These are phyloP conservation scores for Coemansia sp. DNA, from an alignment of 192 early-diverging fungal species.

Conservation along the genomic window DNA sequence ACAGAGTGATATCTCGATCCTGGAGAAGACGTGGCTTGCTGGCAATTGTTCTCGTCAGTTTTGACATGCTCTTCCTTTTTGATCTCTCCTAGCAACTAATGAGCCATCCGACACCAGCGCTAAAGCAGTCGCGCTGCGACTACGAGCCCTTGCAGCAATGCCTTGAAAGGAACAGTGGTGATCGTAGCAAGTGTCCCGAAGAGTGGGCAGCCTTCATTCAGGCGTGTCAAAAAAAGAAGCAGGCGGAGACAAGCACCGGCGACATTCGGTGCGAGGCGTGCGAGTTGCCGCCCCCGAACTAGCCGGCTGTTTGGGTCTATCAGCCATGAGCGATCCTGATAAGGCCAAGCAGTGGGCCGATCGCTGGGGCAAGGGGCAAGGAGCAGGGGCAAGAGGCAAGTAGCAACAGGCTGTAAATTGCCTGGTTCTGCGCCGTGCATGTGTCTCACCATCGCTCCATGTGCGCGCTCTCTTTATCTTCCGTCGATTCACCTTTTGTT, in stretches of 20 bases:
- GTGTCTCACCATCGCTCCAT: not conserved
- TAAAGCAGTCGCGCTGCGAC: constrained; percentile 48
- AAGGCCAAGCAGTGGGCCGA: not conserved
- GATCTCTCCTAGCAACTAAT: not conserved
- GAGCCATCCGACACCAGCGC: not conserved
- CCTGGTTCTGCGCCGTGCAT: not conserved
- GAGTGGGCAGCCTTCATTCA: constrained; percentile 65
- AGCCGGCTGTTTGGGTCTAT: not conserved
- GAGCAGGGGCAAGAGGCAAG: not conserved
- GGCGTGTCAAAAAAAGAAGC: constrained; percentile 56
- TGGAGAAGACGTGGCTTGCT: not conserved
- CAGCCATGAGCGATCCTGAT: not conserved
- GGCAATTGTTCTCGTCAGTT: not conserved
- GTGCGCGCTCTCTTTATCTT: not conserved
- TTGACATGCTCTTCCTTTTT: not conserved
- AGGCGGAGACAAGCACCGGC: constrained; percentile 3
- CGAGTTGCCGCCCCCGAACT: constrained; percentile 9
- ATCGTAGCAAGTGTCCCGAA: constrained; percentile 59
- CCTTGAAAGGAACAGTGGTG: constrained; percentile 56
- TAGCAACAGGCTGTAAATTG: constrained; percentile 11
- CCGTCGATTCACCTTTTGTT: not conserved
- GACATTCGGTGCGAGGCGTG: constrained; percentile 15
- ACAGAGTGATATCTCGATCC: not conserved
- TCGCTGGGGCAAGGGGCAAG: not conserved
- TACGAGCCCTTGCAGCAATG: constrained; percentile 60